Base-by-base conservation (phyloP, 495 filamentous ascomycete genomes). In the Penicillium pulvis region DNA sequence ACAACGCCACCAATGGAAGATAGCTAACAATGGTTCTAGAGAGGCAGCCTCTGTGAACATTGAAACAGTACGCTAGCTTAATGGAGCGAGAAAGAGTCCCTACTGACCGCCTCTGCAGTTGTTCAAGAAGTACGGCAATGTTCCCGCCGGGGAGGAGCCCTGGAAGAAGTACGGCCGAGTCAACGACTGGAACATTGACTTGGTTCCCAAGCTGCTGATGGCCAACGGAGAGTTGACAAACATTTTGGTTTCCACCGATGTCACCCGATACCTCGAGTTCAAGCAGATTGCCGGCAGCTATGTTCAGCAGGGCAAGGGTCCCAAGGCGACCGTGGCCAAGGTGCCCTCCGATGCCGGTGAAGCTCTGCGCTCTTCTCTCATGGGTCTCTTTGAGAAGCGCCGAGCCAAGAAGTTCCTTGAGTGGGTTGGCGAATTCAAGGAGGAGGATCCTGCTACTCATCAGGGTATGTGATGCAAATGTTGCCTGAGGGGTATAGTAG, bases 141-240 rank as follows among this genome's bases (percentile, higher is more conserved):
- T 86, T 67, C 70, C 72, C 60, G 75, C 84, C 61, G 92, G 89
- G 60, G 90, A 93, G 65, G 92, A 97, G 79, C 93, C 92, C 60
- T 96, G 93, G 95, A 93, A 96, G 83, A 90, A 97, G 76, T 95
- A 97, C 75, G 89, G 93, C 64, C 84, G 95, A 56, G 79, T 88
- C 73, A 97, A 99, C 80, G 94, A 99, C 83, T 99, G 94, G 94
- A 98, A 97, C 79, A 93, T 99, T 75, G 95, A 98, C 69, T 82
- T 99, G 62, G 92, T 98, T 46, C 93, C 94, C 58, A 99, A 99
- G 82, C 85, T 99, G 52, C 81, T 99, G 70, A 98, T 99, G 92
- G 90, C 94, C 19, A 96, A 96, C 67, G 94, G 94, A 70, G 92
- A 99, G 79, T 82, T 99, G 72, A 99, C 94, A 59, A 98, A 97